Percentiles rank a stretch among this genome's conserved stretches.
Conservation (phyloP, 108 stramenopile genomes). For the Aurantiochytrium sp. region DNA sequence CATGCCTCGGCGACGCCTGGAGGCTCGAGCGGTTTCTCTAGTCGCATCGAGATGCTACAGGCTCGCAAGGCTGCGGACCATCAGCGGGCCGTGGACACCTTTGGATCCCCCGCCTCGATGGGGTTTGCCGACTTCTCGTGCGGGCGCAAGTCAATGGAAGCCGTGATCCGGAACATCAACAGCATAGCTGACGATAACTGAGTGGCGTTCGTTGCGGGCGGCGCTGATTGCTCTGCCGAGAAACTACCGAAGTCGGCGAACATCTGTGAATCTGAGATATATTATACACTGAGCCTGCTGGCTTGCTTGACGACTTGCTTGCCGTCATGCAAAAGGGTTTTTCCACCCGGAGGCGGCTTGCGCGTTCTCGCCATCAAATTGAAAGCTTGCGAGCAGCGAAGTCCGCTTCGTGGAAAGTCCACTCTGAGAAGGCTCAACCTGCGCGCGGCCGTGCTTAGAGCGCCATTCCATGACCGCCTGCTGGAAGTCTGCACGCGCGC, state of each 20-base stretch:
- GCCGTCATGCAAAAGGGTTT: neutral
- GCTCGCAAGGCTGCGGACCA: neutral
- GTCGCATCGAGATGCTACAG: neutral
- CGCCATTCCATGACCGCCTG: neutral
- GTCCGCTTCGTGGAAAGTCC: neutral
- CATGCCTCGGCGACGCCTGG: neutral
- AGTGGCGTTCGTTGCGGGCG: too few species aligned
- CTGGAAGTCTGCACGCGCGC: neutral
- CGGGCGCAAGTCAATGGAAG: neutral
- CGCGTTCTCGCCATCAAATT: neutral
- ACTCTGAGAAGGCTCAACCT: neutral
- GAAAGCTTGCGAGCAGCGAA: neutral
- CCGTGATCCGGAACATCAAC: neutral
- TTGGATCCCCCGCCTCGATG: neutral
- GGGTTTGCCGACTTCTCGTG: neutral
- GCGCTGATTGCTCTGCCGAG: too few species aligned
- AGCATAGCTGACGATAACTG: neutral
- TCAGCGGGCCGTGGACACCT: neutral
- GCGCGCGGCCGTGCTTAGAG: neutral
- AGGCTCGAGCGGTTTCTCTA: neutral
- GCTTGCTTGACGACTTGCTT: too few species aligned
- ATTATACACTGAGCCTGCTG: too few species aligned
- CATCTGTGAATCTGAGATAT: too few species aligned
- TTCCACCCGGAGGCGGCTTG: neutral
- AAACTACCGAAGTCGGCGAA: too few species aligned